Percentiles rank a stretch among this genome's conserved stretches.
phyloP scores from a whole-genome alignment of 1,139 yeast genomes.

The Meyerozyma carpophila region DNA sequence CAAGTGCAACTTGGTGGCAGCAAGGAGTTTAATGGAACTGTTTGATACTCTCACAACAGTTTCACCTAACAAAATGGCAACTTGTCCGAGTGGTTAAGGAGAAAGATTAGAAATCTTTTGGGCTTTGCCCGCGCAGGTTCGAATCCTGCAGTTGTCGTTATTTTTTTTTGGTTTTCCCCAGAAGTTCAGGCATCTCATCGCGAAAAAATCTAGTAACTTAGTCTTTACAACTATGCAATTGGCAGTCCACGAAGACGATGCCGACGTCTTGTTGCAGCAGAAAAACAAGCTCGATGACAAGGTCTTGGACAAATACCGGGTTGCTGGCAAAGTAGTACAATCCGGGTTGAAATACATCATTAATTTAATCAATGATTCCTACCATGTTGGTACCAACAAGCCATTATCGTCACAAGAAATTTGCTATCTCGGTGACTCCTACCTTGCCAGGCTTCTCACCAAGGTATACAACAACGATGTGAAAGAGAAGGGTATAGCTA shows the following conservation, averaged over 20 bases:
- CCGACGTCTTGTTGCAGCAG: constrained; percentile 67
- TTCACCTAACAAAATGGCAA: constrained; percentile 18
- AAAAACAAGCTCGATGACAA: constrained; percentile 61
- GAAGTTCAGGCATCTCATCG: constrained; percentile 2
- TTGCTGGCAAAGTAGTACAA: constrained; percentile 90
- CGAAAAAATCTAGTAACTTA: constrained; percentile 1
- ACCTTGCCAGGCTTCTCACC: constrained; percentile 51
- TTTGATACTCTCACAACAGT: no score
- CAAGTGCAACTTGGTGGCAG: no score
- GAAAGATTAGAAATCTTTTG: constrained; percentile 49
- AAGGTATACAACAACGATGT: constrained; percentile 52
- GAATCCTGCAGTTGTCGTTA: constrained; percentile 31
- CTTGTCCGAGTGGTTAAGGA: constrained; percentile 54
- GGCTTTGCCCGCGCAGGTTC: constrained; percentile 33
- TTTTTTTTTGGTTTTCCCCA: constrained; percentile 9
- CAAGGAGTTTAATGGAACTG: no score
- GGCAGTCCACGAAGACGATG: constrained; percentile 65
- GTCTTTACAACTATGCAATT: constrained; percentile 41
- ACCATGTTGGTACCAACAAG: constrained; percentile 48
- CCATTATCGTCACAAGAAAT: constrained; percentile 60
- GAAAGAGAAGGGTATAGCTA: constrained; percentile 81
- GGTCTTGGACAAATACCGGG: constrained; percentile 74
- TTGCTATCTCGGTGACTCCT: constrained; percentile 77
- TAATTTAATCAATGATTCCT: constrained; percentile 63
- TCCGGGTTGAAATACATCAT: constrained; percentile 68